phyloP scores from a whole-genome alignment of 495 filamentous ascomycete species.

The Penicillium canariense region DNA sequence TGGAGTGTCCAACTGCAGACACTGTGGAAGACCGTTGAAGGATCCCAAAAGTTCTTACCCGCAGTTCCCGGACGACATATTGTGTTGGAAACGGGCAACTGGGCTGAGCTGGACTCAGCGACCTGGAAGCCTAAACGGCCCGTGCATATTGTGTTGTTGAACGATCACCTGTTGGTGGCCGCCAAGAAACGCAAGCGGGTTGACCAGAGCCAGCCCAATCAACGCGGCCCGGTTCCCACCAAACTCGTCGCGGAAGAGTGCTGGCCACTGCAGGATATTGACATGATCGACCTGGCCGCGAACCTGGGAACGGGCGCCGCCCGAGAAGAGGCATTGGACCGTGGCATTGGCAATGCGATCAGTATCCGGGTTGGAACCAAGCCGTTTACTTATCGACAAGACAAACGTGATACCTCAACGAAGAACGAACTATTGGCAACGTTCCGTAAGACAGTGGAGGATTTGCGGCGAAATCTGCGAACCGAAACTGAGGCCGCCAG shows the following conservation, averaged over 20 bases:
- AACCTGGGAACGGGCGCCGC: constrained; percentile 56
- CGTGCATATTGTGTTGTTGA: constrained; percentile 87
- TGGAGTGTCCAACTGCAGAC: constrained; percentile 81
- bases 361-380: constrained; percentile 87
- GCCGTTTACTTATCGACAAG: constrained; percentile 87
- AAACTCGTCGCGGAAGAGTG: constrained; percentile 91
- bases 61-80: constrained; percentile 89
- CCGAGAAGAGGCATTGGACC: constrained; percentile 56
- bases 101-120: constrained; percentile 95
- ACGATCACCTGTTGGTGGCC: constrained; percentile 90
- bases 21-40: constrained; percentile 93
- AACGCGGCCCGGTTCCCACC: constrained; percentile 59
- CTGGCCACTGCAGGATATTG: constrained; percentile 91
- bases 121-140: constrained; percentile 87
- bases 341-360: constrained; percentile 78
- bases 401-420: constrained; percentile 68
- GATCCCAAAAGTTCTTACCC: constrained; percentile 93
- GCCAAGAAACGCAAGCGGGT: constrained; percentile 85
- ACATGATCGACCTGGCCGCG: constrained; percentile 79
- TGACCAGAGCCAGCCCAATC: constrained; percentile 58
- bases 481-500: constrained; percentile 80
- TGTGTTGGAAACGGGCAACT: constrained; percentile 80
- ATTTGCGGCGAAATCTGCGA: constrained; percentile 75
- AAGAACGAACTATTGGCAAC: constrained; percentile 79
- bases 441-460: constrained; percentile 88